A percentile compares a stretch with the other conserved stretches of the same genome.
These are phyloP conservation scores for Amanita rimosa DNA, from an alignment of 768 basidiomycete genomes.

Conservation along the genomic window DNA sequence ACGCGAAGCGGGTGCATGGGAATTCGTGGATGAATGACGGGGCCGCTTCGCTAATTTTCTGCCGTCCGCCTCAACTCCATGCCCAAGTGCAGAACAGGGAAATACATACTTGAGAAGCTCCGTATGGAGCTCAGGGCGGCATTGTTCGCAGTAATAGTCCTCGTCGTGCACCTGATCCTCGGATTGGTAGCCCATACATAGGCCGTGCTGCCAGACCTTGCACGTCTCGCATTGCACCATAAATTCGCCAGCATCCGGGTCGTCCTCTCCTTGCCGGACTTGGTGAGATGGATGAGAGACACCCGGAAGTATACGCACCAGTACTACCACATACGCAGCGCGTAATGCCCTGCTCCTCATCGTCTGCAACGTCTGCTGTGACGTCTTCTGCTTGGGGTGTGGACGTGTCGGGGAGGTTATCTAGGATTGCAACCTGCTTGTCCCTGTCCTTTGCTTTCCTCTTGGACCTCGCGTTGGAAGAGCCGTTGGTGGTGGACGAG, in stretches of 20 bases:
- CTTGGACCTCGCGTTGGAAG: conserved; percentile 30
- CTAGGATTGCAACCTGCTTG: conserved; percentile 16
- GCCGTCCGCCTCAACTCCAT: conserved; percentile 7
- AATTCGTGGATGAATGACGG: conserved; percentile 53
- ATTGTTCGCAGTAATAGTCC: conserved; percentile 92
- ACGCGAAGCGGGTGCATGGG: conserved; percentile 49
- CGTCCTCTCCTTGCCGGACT: conserved; percentile 42
- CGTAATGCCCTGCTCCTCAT: conserved; percentile 57
- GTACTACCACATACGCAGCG: conserved; percentile 81
- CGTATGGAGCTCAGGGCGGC: conserved; percentile 76
- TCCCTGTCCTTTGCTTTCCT: conserved; percentile 57
- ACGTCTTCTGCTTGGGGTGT: conserved; percentile 21
- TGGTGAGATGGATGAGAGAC: conserved; percentile 13
- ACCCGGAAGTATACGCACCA: conserved; percentile 31
- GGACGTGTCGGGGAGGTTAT: conserved; percentile 15
- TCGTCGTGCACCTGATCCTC: conserved; percentile 62
- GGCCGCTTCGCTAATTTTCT: conserved; percentile 56
- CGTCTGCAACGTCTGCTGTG: conserved; percentile 33
- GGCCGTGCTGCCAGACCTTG: conserved; percentile 96
- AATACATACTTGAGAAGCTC: conserved; percentile 68
- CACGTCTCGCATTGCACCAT: conserved; percentile 98
- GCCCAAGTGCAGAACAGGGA: conserved; percentile 6
- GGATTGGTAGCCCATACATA: conserved; percentile 87
- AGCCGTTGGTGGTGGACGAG: conserved; percentile 13
- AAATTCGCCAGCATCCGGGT: conserved; percentile 81